Base-by-base conservation (phyloP, 2,329 filamentous ascomycete species). In the Didymella pomorum region DNA sequence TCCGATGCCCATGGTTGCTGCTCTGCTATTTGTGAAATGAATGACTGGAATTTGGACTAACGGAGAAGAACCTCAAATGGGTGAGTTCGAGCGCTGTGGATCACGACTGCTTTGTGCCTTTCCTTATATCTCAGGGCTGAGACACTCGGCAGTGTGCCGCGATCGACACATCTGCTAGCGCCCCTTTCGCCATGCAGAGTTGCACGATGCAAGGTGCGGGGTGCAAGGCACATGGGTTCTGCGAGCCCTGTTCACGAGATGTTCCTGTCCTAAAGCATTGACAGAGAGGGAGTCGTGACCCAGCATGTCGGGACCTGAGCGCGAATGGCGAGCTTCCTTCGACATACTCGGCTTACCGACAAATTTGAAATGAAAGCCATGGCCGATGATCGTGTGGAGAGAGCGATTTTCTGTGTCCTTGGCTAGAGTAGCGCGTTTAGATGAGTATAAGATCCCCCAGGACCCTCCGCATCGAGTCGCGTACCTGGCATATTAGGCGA, bases 151-250 rank as follows among this genome's bases (percentile, higher is more conserved):
- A 50, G 2, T 41, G 11, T 41, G n/a, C 48, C 18, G 37, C 20
- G 26, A 52, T 43, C 26, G 28, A 25, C 28, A 33, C 14, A 12
- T 18, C n/a, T 25, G 18, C 8, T 25, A 14, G 18, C 6, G 21
- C 49, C 48, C 49, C 28, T 52, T 44, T 52, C 33, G 26, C 37
- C 35, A 12, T 50, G 26, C 26, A 42, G n/a, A 23, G 7, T 25
- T 42, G n/a, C 25, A 31, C 3, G n/a, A 3, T 43, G 31, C 26
- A 33, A 8, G 25, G 23, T 43, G 12, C 35, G 33, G 26, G 10
- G 23, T 43, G 12, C 35, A 43, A 18, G 10, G n/a, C 41, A 9
- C 26, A 50, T 16, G 18, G 5, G 31, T 12, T 16, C 18, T 26
- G n/a, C 26, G 5, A n/a, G 26, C 14, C 39, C 39, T 44, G 3